Evolutionary conservation across 805 yeast species (phyloP).

Genomic region (Blastobotrys mokoenaii): DNA sequence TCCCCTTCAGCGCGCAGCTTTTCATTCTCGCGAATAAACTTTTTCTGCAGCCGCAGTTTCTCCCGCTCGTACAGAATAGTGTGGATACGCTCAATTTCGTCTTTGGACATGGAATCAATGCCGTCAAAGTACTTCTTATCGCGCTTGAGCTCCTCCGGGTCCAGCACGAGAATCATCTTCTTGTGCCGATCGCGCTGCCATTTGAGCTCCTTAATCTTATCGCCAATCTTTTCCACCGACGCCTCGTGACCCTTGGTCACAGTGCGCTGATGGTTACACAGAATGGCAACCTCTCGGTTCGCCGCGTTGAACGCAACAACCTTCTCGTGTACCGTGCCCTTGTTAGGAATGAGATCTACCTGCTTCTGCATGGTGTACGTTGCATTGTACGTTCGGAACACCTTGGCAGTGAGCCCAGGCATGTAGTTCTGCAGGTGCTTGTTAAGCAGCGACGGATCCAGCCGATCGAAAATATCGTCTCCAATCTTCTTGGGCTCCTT

Average conservation of each 20-base stretch:
- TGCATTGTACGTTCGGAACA: slow-evolving; percentile 95
- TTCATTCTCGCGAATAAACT: slow-evolving; percentile 70
- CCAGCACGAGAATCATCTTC: slow-evolving; percentile 60
- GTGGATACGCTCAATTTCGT: slow-evolving; percentile 53
- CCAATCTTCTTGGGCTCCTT: slow-evolving; percentile 85
- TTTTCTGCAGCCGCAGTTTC: slow-evolving; percentile 52
- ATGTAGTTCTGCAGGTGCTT: slow-evolving; percentile 81
- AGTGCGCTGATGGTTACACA: slow-evolving; percentile 95
- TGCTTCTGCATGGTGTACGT: slow-evolving; percentile 96
- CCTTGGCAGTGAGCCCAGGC: slow-evolving; percentile 93
- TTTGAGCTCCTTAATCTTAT: slow-evolving; percentile 65
- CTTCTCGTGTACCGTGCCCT: slow-evolving; percentile 82
- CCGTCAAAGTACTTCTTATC: slow-evolving; percentile 57
- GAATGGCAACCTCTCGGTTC: slow-evolving; percentile 86
- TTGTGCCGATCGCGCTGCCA: slow-evolving; percentile 78
- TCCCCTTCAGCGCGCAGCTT: slow-evolving; percentile 53
- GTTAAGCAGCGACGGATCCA: slow-evolving; percentile 75
- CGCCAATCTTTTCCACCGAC: slow-evolving; percentile 70
- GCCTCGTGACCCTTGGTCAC: slow-evolving; percentile 79
- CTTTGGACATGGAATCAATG: slow-evolving; percentile 55
- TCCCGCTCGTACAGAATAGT: slow-evolving; percentile 55
- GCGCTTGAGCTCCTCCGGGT: slow-evolving; percentile 42
- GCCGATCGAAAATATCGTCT: slow-evolving; percentile 84
- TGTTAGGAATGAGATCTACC: slow-evolving; percentile 72
- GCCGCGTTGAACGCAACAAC: slow-evolving; percentile 88